Base-by-base conservation (phyloP, 1,139 yeast genomes). In the Nakaseomyces uthaithaninus region DNA sequence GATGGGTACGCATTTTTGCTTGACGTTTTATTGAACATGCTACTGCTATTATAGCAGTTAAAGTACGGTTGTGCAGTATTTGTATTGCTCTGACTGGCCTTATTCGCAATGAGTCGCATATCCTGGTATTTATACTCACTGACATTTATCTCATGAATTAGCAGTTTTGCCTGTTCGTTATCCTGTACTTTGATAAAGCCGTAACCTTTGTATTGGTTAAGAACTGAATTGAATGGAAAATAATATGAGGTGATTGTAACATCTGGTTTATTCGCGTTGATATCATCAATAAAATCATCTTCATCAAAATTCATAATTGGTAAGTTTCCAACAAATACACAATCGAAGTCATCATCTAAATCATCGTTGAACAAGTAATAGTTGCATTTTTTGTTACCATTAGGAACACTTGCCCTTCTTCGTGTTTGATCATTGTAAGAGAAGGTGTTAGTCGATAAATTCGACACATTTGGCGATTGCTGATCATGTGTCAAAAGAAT, bases 151-250 rank as follows among this genome's bases (percentile, higher is more conserved):
- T 31, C 35, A 14, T 31, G 35, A 12, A 31, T 31, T 12, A 31
- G 12, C 4, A 12, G 51, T 38, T 65, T 55, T 3, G 76, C 75
- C 45, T 66, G 58, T 3, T 46, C 50, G 36, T 67, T 70, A 34
- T 57, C 56, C 2, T 54, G 42, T 44, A 62, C 69, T 45, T 70
- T 71, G 34, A 72, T 63, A 53, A 72, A 72, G 1, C 76, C 77
- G 46, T 67, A 72, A 1, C 73, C 70, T 46, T 64, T 69, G 33
- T 55, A 44, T 17, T 49, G 50, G 15, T 43, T 50, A 4, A 42
- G 35, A 27, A 45, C 4, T n/a, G 27, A 19, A 10, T 28, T 23
- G 38, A 48, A 53, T 4, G 62, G 62, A 40, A 58, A 56, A 42
- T 57, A 57, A 26, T 47, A 55, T 2, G 60, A 56, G 2, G 51